These are phyloP conservation scores for Hymenoscyphus albidus DNA, from an alignment of 2,329 filamentous ascomycete species.

Conservation along the genomic window DNA sequence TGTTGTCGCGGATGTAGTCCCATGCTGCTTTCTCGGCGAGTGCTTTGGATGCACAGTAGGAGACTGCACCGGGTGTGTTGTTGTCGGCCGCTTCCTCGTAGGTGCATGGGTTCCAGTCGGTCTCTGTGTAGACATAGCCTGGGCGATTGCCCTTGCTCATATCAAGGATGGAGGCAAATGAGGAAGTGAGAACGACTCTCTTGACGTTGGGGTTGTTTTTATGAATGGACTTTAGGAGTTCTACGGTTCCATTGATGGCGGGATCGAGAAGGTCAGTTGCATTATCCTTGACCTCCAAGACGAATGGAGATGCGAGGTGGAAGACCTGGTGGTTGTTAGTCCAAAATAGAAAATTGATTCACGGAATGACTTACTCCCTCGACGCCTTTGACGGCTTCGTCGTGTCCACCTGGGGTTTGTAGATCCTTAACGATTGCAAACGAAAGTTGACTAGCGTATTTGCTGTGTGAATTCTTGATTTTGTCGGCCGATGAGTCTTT, in stretches of 20 bases:
- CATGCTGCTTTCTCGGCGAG: slow-evolving; percentile 65
- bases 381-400: slow-evolving; percentile 54
- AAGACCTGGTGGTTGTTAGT: slow-evolving; percentile 43
- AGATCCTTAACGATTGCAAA: slow-evolving; percentile 64
- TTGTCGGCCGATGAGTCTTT: slow-evolving; percentile 42
- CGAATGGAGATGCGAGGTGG: slow-evolving; percentile 61
- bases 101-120: slow-evolving; percentile 52
- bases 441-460: slow-evolving; percentile 35
- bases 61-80: slow-evolving; percentile 15
- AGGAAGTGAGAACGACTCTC: slow-evolving; percentile 53
- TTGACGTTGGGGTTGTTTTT: slow-evolving; percentile 37
- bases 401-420: slow-evolving; percentile 64
- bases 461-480: slow-evolving; percentile 39
- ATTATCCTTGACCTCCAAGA: slow-evolving; percentile 33
- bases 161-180: slow-evolving; percentile 58
- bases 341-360: background rate
- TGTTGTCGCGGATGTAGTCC: slow-evolving; percentile 52
- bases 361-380: slow-evolving; percentile 52
- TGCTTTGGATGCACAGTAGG: slow-evolving; percentile 46
- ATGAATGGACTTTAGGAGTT: slow-evolving; percentile 45
- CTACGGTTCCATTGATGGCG: slow-evolving; percentile 49
- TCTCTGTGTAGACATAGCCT: slow-evolving; percentile 47
- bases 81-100: slow-evolving; percentile 39
- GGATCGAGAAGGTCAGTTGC: slow-evolving; percentile 45
- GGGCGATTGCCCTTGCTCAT: slow-evolving; percentile 46